Evolutionary conservation across 73 alveolate genomes (phyloP), one percentile per base, ranked within the genome.

Genomic region (Paramecium caudatum): DNA sequence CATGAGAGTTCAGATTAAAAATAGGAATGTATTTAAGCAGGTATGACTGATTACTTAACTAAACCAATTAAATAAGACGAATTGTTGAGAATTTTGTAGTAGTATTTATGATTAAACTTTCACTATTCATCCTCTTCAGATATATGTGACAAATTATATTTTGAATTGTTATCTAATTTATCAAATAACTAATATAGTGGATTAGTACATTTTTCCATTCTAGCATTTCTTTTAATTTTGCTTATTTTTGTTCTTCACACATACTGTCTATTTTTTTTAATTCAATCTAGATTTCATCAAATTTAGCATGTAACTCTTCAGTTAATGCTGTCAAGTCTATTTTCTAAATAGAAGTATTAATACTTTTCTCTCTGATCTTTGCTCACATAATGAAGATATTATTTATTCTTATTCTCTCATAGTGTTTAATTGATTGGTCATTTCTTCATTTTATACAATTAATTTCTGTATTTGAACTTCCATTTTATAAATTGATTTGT

Each of bases 241-340:
- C 27, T 4, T 74, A 17, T 74, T 74, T 74, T 10, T 74, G 10
- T 74, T 74, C 69, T 45, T 37, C 65, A 3, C 43, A 3, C n/a
- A 39, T 10, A 12, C 6, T 45, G 8, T 74, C 88, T 39, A 74
- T 12, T 37, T 74, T 13, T 74, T 74, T 74, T 12, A 43, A 5
- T 13, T 37, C 62, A 12, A 15, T 12, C 15, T 30, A 15, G 2
- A 74, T n/a, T 34, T 36, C 19, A 21, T 74, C 62, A 74, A 74
- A 74, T 74, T 41, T 8, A 30, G 9, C 55, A 16, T 74, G n/a
- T 41, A 74, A 74, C 32, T 74, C 88, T 39, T 74, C 88, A 41
- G 69, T 41, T 34, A 74, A 69, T 16, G 63, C 86, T 15, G 86
- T 69, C 62, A 69, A 39, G 43, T 74, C 88, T 36, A 74, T 74